A percentile compares a stretch with the other conserved stretches of the same genome.
Evolutionary conservation across 2,329 filamentous ascomycete genomes (phyloP).

Genomic region (Hypomyces perniciosus): DNA sequence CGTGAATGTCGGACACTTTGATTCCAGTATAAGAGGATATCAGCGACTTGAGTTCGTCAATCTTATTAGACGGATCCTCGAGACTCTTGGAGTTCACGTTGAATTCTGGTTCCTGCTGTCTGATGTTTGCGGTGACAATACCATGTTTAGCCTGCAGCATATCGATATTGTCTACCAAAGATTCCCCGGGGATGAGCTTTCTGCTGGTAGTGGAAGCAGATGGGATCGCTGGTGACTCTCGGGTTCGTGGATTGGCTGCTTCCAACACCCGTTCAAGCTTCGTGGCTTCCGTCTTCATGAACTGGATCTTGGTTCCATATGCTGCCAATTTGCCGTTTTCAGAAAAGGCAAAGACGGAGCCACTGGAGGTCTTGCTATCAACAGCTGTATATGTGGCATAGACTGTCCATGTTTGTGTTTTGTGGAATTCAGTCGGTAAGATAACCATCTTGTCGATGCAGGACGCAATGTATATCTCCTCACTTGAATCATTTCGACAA

Average conservation of each 20-base stretch:
- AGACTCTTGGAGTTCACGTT: too few species aligned
- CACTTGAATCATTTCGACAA: conserved; percentile 11
- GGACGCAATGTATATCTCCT: conserved; percentile 16
- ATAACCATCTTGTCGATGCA: conserved; percentile 15
- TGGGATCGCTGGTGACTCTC: too few species aligned
- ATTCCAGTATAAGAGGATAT: conserved; percentile 16
- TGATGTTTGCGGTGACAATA: too few species aligned
- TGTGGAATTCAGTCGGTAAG: conserved; percentile 13
- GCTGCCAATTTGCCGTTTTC: conserved; percentile 10
- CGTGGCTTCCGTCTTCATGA: conserved; percentile 13
- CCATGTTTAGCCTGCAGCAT: neutral
- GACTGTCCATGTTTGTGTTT: conserved; percentile 13
- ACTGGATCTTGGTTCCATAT: conserved; percentile 15
- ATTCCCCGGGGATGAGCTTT: too few species aligned
- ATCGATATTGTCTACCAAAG: too few species aligned
- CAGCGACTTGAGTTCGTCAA: neutral
- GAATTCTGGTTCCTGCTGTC: too few species aligned
- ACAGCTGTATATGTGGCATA: conserved; percentile 15
- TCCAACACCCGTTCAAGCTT: conserved; percentile 16
- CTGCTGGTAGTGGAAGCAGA: too few species aligned
- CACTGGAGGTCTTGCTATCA: conserved; percentile 13
- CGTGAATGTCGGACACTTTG: conserved; percentile 12
- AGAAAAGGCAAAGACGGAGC: conserved; percentile 15
- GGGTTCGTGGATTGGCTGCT: conserved; percentile 4
- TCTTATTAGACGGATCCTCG: neutral